These are phyloP conservation scores for Cryptococcus sp. DNA, from an alignment of 1,284 basidiomycete genomes.

Conservation along the genomic window DNA sequence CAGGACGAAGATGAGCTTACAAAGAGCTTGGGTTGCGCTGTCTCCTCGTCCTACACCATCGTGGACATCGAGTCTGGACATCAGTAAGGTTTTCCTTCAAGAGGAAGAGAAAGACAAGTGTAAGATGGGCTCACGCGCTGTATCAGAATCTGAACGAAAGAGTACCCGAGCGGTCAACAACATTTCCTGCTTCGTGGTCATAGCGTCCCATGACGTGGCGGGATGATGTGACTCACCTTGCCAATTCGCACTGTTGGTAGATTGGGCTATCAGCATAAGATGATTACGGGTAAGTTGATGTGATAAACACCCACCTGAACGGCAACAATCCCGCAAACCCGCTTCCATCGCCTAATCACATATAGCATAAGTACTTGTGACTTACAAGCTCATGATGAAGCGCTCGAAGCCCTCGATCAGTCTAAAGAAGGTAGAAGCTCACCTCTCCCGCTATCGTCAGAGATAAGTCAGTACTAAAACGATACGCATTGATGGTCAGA, in stretches of 20 bases:
- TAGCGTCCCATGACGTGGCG: too few species aligned
- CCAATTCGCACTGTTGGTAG: slow-evolving; percentile 48
- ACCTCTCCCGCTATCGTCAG: slow-evolving; percentile 67
- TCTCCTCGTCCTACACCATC: slow-evolving; percentile 78
- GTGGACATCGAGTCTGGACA: background rate
- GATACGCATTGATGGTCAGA: background rate
- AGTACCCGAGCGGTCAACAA: slow-evolving; percentile 29
- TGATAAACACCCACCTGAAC: slow-evolving; percentile 50
- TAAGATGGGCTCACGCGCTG: slow-evolving; percentile 65
- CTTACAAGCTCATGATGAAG: background rate
- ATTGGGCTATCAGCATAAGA: background rate
- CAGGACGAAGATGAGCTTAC: slow-evolving; percentile 19
- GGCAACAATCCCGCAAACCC: slow-evolving; percentile 88
- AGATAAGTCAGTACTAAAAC: background rate
- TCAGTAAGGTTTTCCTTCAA: background rate
- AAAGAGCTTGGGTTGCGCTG: slow-evolving; percentile 83
- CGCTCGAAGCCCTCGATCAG: background rate
- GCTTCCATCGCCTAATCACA: slow-evolving; percentile 79
- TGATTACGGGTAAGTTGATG: background rate
- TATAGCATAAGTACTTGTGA: background rate
- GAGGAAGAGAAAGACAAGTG: background rate
- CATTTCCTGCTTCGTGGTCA: background rate
- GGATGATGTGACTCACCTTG: slow-evolving; percentile 38
- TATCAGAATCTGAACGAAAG: slow-evolving; percentile 71
- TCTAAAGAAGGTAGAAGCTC: slow-evolving; percentile 32